Base-by-base conservation (phyloP, 768 basidiomycete genomes). In the Naganishia friedmannii region DNA sequence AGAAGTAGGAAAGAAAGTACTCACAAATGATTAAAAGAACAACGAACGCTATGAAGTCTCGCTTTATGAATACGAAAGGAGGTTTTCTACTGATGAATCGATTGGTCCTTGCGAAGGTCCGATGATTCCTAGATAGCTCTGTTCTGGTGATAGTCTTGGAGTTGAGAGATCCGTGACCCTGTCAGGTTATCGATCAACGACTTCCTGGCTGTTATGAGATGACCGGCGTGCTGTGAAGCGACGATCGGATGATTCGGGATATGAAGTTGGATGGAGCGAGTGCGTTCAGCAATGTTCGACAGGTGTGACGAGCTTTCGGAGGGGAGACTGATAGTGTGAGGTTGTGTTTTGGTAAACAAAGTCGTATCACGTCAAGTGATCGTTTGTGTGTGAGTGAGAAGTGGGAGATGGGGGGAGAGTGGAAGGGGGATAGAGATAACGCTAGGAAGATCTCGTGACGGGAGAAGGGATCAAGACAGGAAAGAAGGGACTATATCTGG, bases 341-440 rank as follows among this genome's bases (percentile, higher is more conserved):
- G 48, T 15, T 46, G 31, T 9, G 46, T 51, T n/a, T n/a, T 66
- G n/a, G 46, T 21, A 23, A 48, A 45, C 46, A 48, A 51, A 32
- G 45, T 19, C 42, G 63, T 53, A 53, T 66, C 65, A 66, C 46
- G 46, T 66, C 65, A 66, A 66, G 65, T 66, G 65, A 66, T 32
- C 31, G 65, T 46, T 63, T 39, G 23, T 63, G 5, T 26, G 13
- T n/a, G 7, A 45, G 19, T 65, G 12, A 12, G 32, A n/a, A 21
- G 29, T 53, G 63, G 45, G 29, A 19, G 26, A 21, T 26, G 63
- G 37, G n/a, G 65, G 15, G 48, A 42, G 32, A 21, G n/a, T 34
- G 55, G 55, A 32, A 56, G 4, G 46, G 23, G 65, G 53, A 31
- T 53, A 53, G 29, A 37, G 42, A 48, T 21, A 31, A 37, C 31